These are phyloP conservation scores for Xylariales sp. DNA, from an alignment of 2,329 filamentous ascomycete genomes.

Conservation along the genomic window DNA sequence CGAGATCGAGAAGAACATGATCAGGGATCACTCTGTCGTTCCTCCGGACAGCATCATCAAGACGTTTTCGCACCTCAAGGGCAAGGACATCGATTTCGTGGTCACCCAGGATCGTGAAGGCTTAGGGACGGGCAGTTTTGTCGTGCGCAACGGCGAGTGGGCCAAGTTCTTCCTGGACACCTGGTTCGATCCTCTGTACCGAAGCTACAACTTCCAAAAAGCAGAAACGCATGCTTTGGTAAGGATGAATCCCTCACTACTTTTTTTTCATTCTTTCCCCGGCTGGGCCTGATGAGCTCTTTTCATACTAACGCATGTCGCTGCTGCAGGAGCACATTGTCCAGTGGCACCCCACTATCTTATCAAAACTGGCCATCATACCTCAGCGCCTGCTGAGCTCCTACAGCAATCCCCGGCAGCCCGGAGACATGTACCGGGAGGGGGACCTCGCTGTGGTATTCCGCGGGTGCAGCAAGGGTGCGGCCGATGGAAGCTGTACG, in stretches of 20 bases:
- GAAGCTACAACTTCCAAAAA: constrained; percentile 94
- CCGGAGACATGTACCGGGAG: constrained; percentile 69
- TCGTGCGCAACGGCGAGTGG: constrained; percentile 83
- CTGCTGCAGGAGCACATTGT: constrained; percentile 69
- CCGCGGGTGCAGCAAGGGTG: constrained; percentile 59
- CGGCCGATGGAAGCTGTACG: constrained; percentile 59
- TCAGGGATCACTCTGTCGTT: constrained; percentile 80
- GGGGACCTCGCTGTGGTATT: constrained; percentile 85
- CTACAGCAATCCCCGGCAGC: constrained; percentile 55
- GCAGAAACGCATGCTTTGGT: constrained; percentile 89
- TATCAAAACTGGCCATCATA: constrained; percentile 85
- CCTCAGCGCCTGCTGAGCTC: constrained; percentile 81
- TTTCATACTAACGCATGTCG: constrained; percentile 19
- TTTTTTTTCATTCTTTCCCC: background rate
- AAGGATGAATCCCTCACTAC: constrained; percentile 26
- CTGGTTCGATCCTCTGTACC: constrained; percentile 94
- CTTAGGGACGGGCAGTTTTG: constrained; percentile 70
- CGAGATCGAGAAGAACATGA: constrained; percentile 73
- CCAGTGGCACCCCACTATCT: constrained; percentile 95
- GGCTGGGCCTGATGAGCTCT: background rate
- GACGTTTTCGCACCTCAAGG: constrained; percentile 80
- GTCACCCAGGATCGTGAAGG: constrained; percentile 82
- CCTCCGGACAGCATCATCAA: constrained; percentile 96
- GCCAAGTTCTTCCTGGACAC: constrained; percentile 88
- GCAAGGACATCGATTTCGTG: constrained; percentile 74